Evolutionary conservation across 2,329 filamentous ascomycete species (phyloP).

Genomic region (Ilyonectria destructans): DNA sequence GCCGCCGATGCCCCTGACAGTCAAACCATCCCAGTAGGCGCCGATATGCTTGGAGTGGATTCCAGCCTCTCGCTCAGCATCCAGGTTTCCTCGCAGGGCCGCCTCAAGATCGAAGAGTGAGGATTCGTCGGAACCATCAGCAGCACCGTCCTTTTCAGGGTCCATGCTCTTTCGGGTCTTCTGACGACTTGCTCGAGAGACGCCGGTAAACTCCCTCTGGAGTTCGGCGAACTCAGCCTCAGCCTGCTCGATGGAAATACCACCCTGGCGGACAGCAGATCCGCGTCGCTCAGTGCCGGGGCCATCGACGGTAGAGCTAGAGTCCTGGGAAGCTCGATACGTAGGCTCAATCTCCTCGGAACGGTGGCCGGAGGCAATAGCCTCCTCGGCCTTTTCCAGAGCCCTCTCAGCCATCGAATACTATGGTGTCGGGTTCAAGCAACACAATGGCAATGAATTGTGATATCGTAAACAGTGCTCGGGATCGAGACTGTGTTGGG

Average conservation of each 20-base stretch:
- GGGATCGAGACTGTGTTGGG: slow-evolving; percentile 41
- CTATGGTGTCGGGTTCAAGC: slow-evolving; percentile 6
- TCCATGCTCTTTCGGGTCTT: slow-evolving; percentile 59
- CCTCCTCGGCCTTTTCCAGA: slow-evolving; percentile 51
- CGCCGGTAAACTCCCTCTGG: slow-evolving; percentile 72
- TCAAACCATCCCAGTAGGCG: slow-evolving; percentile 84
- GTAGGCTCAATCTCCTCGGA: slow-evolving; percentile 45
- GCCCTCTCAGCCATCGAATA: slow-evolving; percentile 50
- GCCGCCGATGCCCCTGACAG: slow-evolving; percentile 83
- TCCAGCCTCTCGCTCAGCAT: slow-evolving; percentile 81
- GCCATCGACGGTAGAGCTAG: slow-evolving; percentile 50
- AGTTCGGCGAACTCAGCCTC: slow-evolving; percentile 81
- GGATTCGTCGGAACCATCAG: slow-evolving; percentile 61
- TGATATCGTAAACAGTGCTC: slow-evolving; percentile 36
- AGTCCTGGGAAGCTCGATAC: slow-evolving; percentile 46
- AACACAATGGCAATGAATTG: slow-evolving; percentile 1
- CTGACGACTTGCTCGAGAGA: slow-evolving; percentile 67
- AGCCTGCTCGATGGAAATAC: slow-evolving; percentile 77
- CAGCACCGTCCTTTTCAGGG: slow-evolving; percentile 70
- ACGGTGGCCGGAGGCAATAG: slow-evolving; percentile 49
- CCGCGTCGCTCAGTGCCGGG: slow-evolving; percentile 39
- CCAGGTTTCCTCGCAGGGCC: slow-evolving; percentile 80
- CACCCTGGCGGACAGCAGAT: slow-evolving; percentile 50
- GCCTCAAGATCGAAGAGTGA: slow-evolving; percentile 81
- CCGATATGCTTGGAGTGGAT: slow-evolving; percentile 87